Base-by-base conservation (phyloP, 2,329 filamentous ascomycete species). In the Phaeophleospora eucalypticola region DNA sequence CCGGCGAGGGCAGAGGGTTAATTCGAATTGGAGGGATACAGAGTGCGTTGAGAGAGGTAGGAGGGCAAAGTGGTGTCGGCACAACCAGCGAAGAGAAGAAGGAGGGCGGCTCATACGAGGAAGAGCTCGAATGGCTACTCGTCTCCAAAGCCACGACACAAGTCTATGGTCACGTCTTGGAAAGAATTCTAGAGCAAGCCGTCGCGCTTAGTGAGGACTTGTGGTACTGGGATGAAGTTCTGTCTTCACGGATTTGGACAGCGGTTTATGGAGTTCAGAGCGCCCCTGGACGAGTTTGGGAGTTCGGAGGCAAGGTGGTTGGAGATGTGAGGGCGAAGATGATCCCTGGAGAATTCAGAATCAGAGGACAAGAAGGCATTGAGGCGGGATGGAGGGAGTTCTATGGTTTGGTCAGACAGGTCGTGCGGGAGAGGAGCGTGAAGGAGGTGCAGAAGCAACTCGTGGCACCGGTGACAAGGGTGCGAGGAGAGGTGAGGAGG, bases 161-260 rank as follows among this genome's bases (percentile, higher is more conserved):
- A 63, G 83, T 86, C 1, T 94, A 95, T 61, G 91, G 91, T 3
- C 72, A 87, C 40, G 78, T 95, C 34, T 73, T 96, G 57, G 83
- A 83, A 57, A 82, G 80, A 0, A 76, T 97, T 3, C 70, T 96
- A 9, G 85, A 91, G 45, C 86, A 93, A 59, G 94, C 89, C 9
- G 82, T 91, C 9, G 84, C 85, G 0, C 69, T 98, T 15, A 87
- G 83, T 58, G 84, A 95, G 55, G 89, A 95, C 58, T 84, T 95
- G 18, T 90, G 86, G 82, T 97, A 97, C 66, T 98, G 93, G 93
- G 88, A 95, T 62, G 86, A 93, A 56, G 79, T 96, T 2, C 71
- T 95, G 21, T 80, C 81, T 8, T 94, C 88, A 0, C 84, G 88
- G 57, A 77, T 81, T 40, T 87, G 85, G 61, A 90, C 87, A 54